These are phyloP conservation scores for Pythium phragmitis DNA, from an alignment of 352 stramenopile species.

Conservation along the genomic window DNA sequence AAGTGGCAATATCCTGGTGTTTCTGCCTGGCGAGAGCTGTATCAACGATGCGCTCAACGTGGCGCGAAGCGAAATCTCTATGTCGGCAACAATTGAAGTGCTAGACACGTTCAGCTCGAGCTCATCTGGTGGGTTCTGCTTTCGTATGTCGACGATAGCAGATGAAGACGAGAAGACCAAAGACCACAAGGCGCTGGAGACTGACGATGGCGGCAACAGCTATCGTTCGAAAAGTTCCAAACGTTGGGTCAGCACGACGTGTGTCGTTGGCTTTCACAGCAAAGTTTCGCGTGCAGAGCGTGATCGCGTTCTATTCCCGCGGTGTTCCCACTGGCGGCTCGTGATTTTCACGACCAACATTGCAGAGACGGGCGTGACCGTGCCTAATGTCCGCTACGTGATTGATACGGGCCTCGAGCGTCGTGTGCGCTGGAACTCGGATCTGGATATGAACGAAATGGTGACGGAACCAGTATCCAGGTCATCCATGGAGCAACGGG, in stretches of 20 bases:
- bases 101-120: constrained; percentile 3
- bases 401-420: constrained; percentile 35
- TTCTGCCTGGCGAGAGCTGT: constrained; percentile 25
- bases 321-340: constrained; percentile 4
- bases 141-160: constrained; percentile 10
- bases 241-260: constrained; percentile 4
- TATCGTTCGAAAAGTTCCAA: neutral
- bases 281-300: constrained; percentile 25
- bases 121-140: constrained; percentile 16
- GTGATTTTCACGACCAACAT: constrained; percentile 34
- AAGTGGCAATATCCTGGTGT: constrained; percentile 29
- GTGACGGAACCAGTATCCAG: constrained; percentile 21
- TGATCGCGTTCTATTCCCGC: constrained; percentile 23
- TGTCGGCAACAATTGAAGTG: constrained; percentile 12
- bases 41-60: constrained; percentile 26
- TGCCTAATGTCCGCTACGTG: constrained; percentile 32
- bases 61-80: constrained; percentile 15
- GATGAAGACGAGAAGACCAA: neutral
- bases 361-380: constrained; percentile 31
- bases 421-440: constrained; percentile 27
- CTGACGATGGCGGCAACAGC: neutral
- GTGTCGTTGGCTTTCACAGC: constrained; percentile 26
- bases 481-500: constrained; percentile 27
- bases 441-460: constrained; percentile 32
- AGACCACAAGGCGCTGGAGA: neutral